phyloP scores from a whole-genome alignment of 352 stramenopile genomes.

The Pythium biforme region DNA sequence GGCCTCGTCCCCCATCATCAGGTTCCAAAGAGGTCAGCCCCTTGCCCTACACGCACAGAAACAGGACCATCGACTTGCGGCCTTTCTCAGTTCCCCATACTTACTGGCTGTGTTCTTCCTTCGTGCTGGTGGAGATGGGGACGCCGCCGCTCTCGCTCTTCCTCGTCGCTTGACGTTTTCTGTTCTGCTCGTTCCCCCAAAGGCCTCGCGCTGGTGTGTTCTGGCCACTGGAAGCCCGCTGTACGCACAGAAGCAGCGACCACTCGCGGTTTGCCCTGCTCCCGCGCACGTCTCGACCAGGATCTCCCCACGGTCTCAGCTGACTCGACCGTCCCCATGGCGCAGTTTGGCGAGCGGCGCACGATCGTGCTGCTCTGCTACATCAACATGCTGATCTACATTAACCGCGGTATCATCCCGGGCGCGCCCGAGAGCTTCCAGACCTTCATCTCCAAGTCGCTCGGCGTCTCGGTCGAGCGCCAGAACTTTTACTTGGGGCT shows the following conservation, averaged over 20 bases:
- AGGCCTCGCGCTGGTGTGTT: no score
- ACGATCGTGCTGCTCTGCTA: slow-evolving; percentile 85
- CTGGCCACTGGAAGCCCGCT: no score
- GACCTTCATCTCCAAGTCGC: slow-evolving; percentile 85
- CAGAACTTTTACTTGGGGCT: slow-evolving; percentile 85
- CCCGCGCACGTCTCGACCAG: background rate
- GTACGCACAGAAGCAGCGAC: no score
- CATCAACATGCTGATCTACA: slow-evolving; percentile 95
- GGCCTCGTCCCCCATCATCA: no score
- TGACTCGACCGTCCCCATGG: background rate
- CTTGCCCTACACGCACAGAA: no score
- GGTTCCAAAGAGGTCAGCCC: no score
- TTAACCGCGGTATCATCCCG: slow-evolving; percentile 94
- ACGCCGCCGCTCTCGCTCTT: background rate
- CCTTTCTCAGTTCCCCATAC: background rate
- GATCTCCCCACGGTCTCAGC: background rate
- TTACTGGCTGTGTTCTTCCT: background rate
- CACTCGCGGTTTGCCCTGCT: background rate
- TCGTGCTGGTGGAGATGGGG: no score
- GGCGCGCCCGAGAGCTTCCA: slow-evolving; percentile 91
- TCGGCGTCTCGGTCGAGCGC: slow-evolving; percentile 53
- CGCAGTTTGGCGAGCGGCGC: slow-evolving; percentile 23
- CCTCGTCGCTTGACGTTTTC: background rate
- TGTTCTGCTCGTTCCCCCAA: background rate
- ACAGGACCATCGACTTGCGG: no score